Conservation (phyloP, 2,329 filamentous ascomycete genomes). For the Phoma sp. region DNA sequence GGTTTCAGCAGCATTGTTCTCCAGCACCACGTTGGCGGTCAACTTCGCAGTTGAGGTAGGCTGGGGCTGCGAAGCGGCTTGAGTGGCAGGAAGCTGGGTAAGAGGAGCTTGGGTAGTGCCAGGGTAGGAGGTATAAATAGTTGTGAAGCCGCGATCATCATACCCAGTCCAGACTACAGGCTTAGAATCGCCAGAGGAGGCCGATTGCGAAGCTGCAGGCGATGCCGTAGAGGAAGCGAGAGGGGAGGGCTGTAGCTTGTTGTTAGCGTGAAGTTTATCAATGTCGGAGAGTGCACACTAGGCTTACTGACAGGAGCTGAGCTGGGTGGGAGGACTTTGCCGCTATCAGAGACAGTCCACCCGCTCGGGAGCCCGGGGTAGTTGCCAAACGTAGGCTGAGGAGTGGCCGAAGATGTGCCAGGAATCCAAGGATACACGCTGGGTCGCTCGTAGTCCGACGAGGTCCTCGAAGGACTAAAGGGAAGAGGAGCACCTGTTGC, state of each 20-base stretch:
- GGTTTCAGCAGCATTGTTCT: constrained; percentile 20
- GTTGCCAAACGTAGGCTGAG: constrained; percentile 53
- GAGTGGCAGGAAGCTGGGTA: constrained; percentile 8
- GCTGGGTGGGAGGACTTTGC: constrained; percentile 78
- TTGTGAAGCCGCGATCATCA: constrained; percentile 59
- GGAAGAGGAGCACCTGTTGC: constrained; percentile 70
- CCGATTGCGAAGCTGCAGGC: constrained; percentile 49
- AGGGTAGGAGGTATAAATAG: constrained; percentile 48
- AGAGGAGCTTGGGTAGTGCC: constrained; percentile 17
- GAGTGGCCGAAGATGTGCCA: constrained; percentile 58
- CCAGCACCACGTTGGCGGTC: neutral
- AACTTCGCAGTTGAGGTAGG: constrained; percentile 5
- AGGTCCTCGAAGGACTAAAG: constrained; percentile 66
- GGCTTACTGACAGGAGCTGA: constrained; percentile 71
- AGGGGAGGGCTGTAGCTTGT: constrained; percentile 55
- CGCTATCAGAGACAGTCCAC: constrained; percentile 79
- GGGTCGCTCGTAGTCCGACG: constrained; percentile 53
- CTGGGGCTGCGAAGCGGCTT: constrained; percentile 4
- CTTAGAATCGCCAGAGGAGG: constrained; percentile 38
- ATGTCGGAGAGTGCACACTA: constrained; percentile 25
- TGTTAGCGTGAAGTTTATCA: constrained; percentile 22
- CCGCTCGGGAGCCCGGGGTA: constrained; percentile 72
- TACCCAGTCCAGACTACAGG: constrained; percentile 53
- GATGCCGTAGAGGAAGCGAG: constrained; percentile 60
- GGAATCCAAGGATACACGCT: constrained; percentile 67